Conservation (phyloP, 768 basidiomycete genomes). For the Rhizopogon vinicolor region DNA sequence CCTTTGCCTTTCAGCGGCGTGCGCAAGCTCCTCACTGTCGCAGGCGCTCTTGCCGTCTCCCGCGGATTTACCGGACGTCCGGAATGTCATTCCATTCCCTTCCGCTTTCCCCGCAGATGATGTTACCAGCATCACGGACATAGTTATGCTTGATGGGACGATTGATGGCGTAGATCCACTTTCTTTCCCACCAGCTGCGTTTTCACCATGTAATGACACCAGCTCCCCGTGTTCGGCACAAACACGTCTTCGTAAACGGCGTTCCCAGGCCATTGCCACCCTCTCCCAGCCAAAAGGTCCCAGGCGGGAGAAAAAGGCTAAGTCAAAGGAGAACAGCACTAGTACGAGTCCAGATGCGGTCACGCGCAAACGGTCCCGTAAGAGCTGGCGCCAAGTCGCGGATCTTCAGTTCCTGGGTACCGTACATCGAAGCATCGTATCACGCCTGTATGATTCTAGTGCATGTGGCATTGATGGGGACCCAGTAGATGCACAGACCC, state of each 20-base stretch:
- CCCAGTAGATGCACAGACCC: slow-evolving; percentile 2
- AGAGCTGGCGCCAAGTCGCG: slow-evolving; percentile 23
- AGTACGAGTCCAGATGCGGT: background rate
- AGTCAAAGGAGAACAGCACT: slow-evolving; percentile 1
- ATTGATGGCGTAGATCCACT: background rate
- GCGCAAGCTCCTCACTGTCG: slow-evolving; percentile 15
- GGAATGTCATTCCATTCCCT: slow-evolving; percentile 34
- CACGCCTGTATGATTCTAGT: slow-evolving; percentile 3
- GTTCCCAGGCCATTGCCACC: slow-evolving; percentile 27
- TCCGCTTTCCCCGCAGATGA: slow-evolving; percentile 17
- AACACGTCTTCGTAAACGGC: slow-evolving; percentile 25
- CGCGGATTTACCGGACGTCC: slow-evolving; percentile 24
- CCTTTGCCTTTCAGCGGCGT: slow-evolving; percentile 31
- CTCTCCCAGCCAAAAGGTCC: slow-evolving; percentile 15
- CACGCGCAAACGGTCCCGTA: slow-evolving; percentile 27
- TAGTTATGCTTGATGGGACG: slow-evolving; percentile 26
- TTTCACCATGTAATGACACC: background rate
- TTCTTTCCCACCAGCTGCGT: slow-evolving; percentile 1
- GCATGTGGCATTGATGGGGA: background rate
- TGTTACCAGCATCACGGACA: slow-evolving; percentile 10
- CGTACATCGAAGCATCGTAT: slow-evolving; percentile 30
- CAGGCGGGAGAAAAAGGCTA: background rate
- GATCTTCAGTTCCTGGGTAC: slow-evolving; percentile 34
- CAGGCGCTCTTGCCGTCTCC: slow-evolving; percentile 6
- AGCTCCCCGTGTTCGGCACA: slow-evolving; percentile 8